Base-by-base conservation (phyloP, 1,139 yeast species). In the Lodderomyces margitis region DNA sequence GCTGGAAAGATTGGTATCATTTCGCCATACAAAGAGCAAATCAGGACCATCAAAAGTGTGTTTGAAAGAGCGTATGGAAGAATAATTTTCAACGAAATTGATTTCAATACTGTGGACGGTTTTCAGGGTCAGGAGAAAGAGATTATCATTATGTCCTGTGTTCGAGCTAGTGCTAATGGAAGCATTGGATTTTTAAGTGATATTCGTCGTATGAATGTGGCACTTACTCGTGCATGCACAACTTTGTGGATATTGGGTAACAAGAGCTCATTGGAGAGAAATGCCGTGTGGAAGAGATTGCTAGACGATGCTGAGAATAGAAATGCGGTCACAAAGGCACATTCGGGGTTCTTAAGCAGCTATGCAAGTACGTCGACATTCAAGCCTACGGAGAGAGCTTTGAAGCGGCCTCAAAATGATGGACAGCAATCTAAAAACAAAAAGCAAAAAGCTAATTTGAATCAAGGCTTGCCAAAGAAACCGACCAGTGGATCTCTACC, bases 111-210 rank as follows among this genome's bases (percentile, higher is more conserved):
- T 0, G 92, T 92, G 44, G 98, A 92, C 70, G 98, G 98, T 1
- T 92, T 89, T 59, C 98, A 92, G 68, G 98, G 98, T 52, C 98
- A 92, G 61, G 98, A 92, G 58, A 92, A 91, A 60, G 98, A 92
- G 51, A 81, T 94, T 41, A 87, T 92, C 48, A 80, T 92, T 36
- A 82, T 92, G 73, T 89, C 98, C 0, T 91, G 98, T 78, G 98
- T 94, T 6, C 77, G 98, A 56, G 95, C 96, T 3, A 81, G 80
- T 56, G 79, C 75, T 12, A 58, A 63, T 4, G 73, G 74, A 4
- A 79, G 87, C 42, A 92, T 91, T 48, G 98, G 98, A 21, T 91
- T 91, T 62, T 76, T 91, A 61, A 83, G 86, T 47, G 98, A 91
- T 63, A 74, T 83, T 33, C 76, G 98, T 50, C 86, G 98, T 68